A percentile compares a stretch with the other conserved stretches of the same genome.
Evolutionary conservation across 371 early-diverging fungal species (phyloP).

Genomic region (Syncephalastrum racemosum): DNA sequence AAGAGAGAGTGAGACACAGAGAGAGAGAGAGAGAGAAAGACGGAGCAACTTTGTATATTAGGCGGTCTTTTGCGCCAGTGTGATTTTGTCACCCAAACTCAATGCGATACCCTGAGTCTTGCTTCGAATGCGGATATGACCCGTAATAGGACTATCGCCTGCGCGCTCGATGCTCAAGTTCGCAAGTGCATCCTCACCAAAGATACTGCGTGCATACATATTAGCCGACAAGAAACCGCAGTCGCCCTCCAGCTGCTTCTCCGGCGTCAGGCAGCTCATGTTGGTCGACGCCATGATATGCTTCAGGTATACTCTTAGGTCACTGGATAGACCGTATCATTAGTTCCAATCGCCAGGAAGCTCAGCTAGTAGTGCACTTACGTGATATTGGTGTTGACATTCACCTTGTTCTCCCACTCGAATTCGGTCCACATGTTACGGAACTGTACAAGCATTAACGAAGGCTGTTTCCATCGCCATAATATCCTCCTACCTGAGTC

Average conservation of each 20-base stretch:
- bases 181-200: conserved; percentile 97
- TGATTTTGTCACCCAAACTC: conserved; percentile 81
- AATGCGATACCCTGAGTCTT: conserved; percentile 98
- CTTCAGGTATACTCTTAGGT: conserved; percentile 79
- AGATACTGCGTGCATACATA: conserved; percentile 92
- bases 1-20: too few relatives aligned
- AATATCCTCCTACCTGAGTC: conserved; percentile 57
- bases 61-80: conserved; percentile 53
- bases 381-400: conserved; percentile 88
- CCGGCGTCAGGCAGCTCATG: conserved; percentile 94
- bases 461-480: neutral
- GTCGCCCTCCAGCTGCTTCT: conserved; percentile 88
- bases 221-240: conserved; percentile 96
- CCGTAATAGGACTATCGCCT: conserved; percentile 77
- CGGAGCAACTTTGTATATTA: too few relatives aligned
- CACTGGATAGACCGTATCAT: conserved; percentile 42
- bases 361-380: conserved; percentile 31
- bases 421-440: conserved; percentile 97
- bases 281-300: conserved; percentile 94
- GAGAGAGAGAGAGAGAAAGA: too few relatives aligned
- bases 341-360: neutral
- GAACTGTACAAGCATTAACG: conserved; percentile 60
- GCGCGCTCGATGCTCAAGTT: conserved; percentile 91
- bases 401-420: conserved; percentile 99
- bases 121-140: conserved; percentile 95